phyloP scores from a whole-genome alignment of 176 grass and related monocot species.

The Urochloa ruziziensis region DNA sequence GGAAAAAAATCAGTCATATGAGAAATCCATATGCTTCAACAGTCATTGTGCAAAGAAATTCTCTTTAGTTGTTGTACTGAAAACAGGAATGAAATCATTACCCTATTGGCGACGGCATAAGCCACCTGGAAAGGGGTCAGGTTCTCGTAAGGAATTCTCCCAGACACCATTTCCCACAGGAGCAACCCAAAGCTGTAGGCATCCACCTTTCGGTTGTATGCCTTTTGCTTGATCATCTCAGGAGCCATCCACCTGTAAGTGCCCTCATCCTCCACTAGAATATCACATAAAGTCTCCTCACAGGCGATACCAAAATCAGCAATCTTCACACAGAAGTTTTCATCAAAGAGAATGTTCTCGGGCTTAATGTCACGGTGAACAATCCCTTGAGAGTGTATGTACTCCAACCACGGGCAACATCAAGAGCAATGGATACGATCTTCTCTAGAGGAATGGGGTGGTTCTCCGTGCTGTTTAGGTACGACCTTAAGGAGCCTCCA shows the following conservation, averaged over 20 bases:
- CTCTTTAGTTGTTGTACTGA: background rate
- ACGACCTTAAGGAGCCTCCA: constrained; percentile 74
- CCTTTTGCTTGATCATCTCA: constrained; percentile 71
- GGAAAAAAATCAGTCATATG: constrained; percentile 3
- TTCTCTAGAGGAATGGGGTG: constrained; percentile 55
- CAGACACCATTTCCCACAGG: constrained; percentile 71
- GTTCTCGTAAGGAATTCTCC: constrained; percentile 61
- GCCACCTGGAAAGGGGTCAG: constrained; percentile 62
- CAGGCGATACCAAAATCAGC: constrained; percentile 83
- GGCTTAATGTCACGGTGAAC: constrained; percentile 67
- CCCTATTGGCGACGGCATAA: constrained; percentile 52
- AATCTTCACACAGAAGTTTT: constrained; percentile 63
- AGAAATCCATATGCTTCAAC: background rate
- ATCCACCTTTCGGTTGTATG: constrained; percentile 70
- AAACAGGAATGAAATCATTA: background rate
- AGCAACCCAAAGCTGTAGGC: constrained; percentile 79
- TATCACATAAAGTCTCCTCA: constrained; percentile 60
- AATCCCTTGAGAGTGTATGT: constrained; percentile 75
- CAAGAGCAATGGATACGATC: constrained; percentile 49
- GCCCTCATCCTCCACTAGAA: constrained; percentile 60
- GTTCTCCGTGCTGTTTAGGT: constrained; percentile 50
- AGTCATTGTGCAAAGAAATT: background rate
- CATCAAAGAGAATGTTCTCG: constrained; percentile 76
- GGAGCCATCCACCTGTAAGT: constrained; percentile 91
- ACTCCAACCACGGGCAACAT: constrained; percentile 70